These are phyloP conservation scores for Sporothrix luriei DNA, from an alignment of 2,329 filamentous ascomycete genomes.

Conservation along the genomic window DNA sequence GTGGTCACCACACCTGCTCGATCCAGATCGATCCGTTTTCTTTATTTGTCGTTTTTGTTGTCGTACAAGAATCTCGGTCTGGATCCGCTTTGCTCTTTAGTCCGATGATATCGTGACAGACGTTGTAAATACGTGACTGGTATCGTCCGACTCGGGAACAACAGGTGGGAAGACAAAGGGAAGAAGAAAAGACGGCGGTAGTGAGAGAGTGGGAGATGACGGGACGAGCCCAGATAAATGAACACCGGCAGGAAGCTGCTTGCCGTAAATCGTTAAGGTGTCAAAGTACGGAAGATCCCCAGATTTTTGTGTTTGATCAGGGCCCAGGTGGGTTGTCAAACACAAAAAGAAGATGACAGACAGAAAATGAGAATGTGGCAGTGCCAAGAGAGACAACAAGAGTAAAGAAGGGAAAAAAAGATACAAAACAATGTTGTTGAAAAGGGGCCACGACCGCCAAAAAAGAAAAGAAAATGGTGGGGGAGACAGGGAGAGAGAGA, in stretches of 20 bases:
- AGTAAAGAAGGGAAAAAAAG: neutral
- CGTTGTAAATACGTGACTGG: neutral
- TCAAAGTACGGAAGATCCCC: slow-evolving; percentile 34
- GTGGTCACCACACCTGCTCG: neutral
- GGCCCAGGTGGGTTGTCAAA: neutral
- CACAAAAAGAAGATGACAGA: neutral
- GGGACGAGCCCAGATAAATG: slow-evolving; percentile 22
- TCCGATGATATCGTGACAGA: slow-evolving; percentile 13
- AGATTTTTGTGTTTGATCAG: slow-evolving; percentile 37
- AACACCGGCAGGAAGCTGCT: neutral
- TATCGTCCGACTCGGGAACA: neutral
- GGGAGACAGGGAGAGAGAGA: neutral
- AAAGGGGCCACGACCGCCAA: neutral
- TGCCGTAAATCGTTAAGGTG: slow-evolving; percentile 8
- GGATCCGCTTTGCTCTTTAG: neutral
- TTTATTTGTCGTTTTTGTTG: neutral
- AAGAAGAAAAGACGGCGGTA: neutral
- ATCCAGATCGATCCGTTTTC: neutral
- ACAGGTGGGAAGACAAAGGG: neutral
- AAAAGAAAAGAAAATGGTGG: neutral
- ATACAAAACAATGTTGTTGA: neutral
- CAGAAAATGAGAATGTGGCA: neutral
- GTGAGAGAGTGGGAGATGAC: neutral
- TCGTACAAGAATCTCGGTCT: slow-evolving; percentile 17
- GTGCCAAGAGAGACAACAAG: neutral